phyloP scores from a whole-genome alignment of 176 grass and related monocot species.

The Carex littledalei region DNA sequence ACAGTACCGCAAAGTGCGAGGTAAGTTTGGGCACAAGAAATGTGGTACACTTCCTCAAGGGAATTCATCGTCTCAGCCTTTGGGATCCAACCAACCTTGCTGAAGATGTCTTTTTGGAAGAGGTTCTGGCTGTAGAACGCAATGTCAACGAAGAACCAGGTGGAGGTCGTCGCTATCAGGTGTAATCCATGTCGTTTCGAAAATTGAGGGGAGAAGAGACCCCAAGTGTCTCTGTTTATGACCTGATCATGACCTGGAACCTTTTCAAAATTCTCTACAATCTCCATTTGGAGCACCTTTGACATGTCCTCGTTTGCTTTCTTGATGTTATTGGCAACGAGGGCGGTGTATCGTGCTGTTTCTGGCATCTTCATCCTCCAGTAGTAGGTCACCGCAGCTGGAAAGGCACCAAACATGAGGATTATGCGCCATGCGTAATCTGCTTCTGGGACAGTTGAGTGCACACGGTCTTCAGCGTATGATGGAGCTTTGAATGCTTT shows the following conservation, averaged over 20 bases:
- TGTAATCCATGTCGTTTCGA: slow-evolving; percentile 32
- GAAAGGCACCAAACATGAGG: slow-evolving; percentile 49
- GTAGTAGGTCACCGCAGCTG: slow-evolving; percentile 45
- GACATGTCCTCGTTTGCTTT: slow-evolving; percentile 57
- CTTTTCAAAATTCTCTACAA: slow-evolving; percentile 26
- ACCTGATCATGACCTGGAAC: background rate
- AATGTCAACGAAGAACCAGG: slow-evolving; percentile 39
- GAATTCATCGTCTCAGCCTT: slow-evolving; percentile 42
- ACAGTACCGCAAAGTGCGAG: slow-evolving; percentile 76
- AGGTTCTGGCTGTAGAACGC: slow-evolving; percentile 21
- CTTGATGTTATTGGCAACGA: slow-evolving; percentile 41
- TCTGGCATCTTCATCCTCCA: slow-evolving; percentile 74
- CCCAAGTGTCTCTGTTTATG: slow-evolving; percentile 10
- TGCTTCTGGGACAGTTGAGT: slow-evolving; percentile 36
- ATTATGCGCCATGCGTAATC: slow-evolving; percentile 66
- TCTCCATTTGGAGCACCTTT: slow-evolving; percentile 43
- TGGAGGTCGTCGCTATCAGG: slow-evolving; percentile 48
- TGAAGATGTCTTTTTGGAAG: slow-evolving; percentile 20
- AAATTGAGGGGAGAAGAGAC: slow-evolving; percentile 53
- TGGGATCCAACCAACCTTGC: slow-evolving; percentile 17
- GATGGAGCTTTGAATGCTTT: slow-evolving; percentile 28
- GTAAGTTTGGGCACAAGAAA: slow-evolving; percentile 48
- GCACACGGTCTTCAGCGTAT: slow-evolving; percentile 14
- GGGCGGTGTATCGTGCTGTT: slow-evolving; percentile 69
- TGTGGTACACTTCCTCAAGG: slow-evolving; percentile 50